Evolutionary conservation across 2,329 filamentous ascomycete genomes (phyloP).

Genomic region (Diaporthe ilicicola): DNA sequence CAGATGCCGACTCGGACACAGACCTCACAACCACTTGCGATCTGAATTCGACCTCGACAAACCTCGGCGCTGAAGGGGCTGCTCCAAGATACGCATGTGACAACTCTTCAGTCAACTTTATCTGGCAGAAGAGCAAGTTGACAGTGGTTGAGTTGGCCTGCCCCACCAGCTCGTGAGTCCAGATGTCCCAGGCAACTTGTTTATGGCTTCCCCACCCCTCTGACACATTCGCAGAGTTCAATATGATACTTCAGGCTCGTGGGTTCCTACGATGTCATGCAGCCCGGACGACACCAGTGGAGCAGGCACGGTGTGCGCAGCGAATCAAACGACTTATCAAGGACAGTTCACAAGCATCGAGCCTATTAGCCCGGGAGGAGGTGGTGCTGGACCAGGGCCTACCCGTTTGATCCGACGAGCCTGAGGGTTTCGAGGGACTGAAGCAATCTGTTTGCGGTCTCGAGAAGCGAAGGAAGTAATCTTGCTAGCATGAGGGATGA

Average conservation of each 20-base stretch:
- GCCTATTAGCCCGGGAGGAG: background rate
- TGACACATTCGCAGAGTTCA: constrained; percentile 20
- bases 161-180: constrained; percentile 31
- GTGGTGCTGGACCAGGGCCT: background rate
- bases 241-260: constrained; percentile 27
- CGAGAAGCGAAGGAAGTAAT: background rate
- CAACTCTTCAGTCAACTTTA: constrained; percentile 51
- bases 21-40: constrained; percentile 51
- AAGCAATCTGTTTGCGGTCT: background rate
- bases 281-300: constrained; percentile 9
- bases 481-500: background rate
- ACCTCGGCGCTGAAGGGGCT: constrained; percentile 42
- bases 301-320: constrained; percentile 18
- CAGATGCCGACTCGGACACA: constrained; percentile 47
- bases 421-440: background rate
- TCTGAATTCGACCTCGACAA: constrained; percentile 52
- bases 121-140: constrained; percentile 48
- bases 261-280: constrained; percentile 26
- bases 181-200: too few species aligned
- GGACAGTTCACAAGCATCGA: constrained; percentile 19
- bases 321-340: constrained; percentile 21
- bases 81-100: constrained; percentile 54
- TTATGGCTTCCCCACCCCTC: background rate
- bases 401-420: background rate
- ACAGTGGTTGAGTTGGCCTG: constrained; percentile 57